Evolutionary conservation across 805 yeast genomes (phyloP).

Genomic region (Cyberlindnera nakhonratchasimensis): DNA sequence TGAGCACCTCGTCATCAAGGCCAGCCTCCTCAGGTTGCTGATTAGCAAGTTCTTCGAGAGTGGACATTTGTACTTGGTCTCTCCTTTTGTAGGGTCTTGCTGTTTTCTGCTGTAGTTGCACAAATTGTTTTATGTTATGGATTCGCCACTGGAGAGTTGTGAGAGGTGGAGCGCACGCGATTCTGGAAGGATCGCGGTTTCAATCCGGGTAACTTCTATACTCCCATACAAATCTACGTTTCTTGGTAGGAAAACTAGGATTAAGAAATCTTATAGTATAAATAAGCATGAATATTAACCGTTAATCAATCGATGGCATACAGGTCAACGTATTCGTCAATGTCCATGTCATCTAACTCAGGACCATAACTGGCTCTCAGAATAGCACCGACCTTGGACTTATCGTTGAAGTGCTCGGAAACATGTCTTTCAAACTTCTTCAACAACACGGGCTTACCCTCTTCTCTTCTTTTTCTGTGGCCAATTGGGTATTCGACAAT

Average conservation of each 20-base stretch:
- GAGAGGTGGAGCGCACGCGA: too few species aligned
- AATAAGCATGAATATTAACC: too few species aligned
- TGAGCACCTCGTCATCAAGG: constrained; percentile 80
- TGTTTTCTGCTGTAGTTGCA: too few species aligned
- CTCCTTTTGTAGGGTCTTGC: too few species aligned
- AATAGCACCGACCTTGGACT: constrained; percentile 37
- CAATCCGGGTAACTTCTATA: background rate
- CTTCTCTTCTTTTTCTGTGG: constrained; percentile 54
- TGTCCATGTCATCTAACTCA: constrained; percentile 39
- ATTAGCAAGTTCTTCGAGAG: constrained; percentile 76
- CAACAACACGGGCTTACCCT: constrained; percentile 53
- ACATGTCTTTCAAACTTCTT: constrained; percentile 51
- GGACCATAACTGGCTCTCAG: constrained; percentile 33
- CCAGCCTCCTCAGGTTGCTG: constrained; percentile 34
- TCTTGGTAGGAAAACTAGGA: background rate
- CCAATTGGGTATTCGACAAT: constrained; percentile 57
- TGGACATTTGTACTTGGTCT: constrained; percentile 54
- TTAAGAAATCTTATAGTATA: background rate
- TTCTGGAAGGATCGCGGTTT: too few species aligned
- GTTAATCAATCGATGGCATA: constrained; percentile 26
- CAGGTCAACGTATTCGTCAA: constrained; percentile 46
- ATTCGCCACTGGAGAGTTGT: background rate
- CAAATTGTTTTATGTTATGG: too few species aligned
- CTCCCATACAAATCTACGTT: background rate
- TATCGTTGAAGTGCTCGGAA: constrained; percentile 38